Base-by-base conservation (phyloP, 2,329 filamentous ascomycete genomes). In the Colletotrichum chrysophilum region DNA sequence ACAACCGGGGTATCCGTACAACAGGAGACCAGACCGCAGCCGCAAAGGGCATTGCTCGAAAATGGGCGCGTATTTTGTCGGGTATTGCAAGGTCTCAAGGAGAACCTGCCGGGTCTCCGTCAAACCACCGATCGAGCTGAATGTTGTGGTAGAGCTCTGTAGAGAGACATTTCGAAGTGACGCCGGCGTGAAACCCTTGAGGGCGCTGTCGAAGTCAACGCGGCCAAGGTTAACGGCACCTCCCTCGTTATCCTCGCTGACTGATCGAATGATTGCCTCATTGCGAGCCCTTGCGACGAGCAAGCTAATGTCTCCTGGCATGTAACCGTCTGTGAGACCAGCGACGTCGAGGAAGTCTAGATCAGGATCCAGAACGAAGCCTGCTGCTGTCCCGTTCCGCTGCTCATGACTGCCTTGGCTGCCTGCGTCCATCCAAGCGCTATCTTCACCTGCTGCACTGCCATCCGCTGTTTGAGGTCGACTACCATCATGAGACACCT, bases 61-160 rank as follows among this genome's bases (percentile, higher is more conserved):
- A 78, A 99, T 98, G 2, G 97, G 97, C 0, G 97, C 97, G 82
- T 99, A 99, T 75, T 97, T 98, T 2, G 97, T 99, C 0, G 97
- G 97, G 81, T 99, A 99, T 82, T 98, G 95, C 5, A 99, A 88
- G 0, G 97, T 99, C 85, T 99, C 97, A 10, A 99, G 90, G 4
- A 99, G 90, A n/a, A 95, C 95, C 79, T 96, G 94, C 5, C 97
- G 93, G 1, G 97, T 99, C 80, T 95, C 92, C 58, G 92, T 91
- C 6, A 99, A 88, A 18, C 97, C 97, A 65, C 97, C 97, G 77
- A 99, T 98, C 0, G 95, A 95, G 77, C 94, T 93, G 84, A 98
- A 99, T 9, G 94, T 98, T 0, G 95, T 98, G 2, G 95, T 97
- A 4, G 96, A 98, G 70, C 95, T 95, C 79, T 98, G 97, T 5